Base-by-base conservation (phyloP, 1,284 basidiomycete genomes). In the Ustilago tritici region DNA sequence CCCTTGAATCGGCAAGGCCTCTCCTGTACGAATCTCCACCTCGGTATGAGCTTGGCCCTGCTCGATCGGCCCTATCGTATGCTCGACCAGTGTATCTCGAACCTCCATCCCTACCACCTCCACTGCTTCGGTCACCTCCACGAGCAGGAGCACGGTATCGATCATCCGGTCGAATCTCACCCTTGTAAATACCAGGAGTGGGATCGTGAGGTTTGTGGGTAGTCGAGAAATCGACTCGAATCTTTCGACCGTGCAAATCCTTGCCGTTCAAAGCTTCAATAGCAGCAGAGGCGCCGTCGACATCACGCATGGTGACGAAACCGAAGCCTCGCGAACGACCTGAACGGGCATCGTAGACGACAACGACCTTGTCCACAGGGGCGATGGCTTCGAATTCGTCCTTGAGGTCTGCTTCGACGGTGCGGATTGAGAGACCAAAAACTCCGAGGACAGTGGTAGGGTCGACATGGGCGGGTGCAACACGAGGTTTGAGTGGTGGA, bases 321-420 rank as follows among this genome's bases (percentile, higher is more conserved):
- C 95, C 96, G 81, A 99, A 99, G 85, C 95, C 97, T 78, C 96
- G 93, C 62, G 95, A 98, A 67, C 97, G 92, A 85, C 95, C 95
- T 55, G 94, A 94, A 93, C 95, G 89, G 87, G 98, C 95, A 87
- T 99, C 96, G 86, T 98, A 98, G n/a, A 99, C 97, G 79, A 99
- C 95, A 59, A 93, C 93, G 41, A 83, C 85, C 87, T 98, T 98
- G 83, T 96, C 94, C 59, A 98, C 95, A 34, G 91, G 90, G 28
- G 95, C 95, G 80, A 92, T 93, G 53, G 93, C 90, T 80, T 89
- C 90, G 82, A 99, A 99, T 87, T 98, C 95, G 76, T 96, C 93
- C 82, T 98, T 93, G 56, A 99, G 89, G 86, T 98, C 96, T 50
- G 93, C 91, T 87, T 99, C 97, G 67, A 92, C 91, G 3, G 96